Evolutionary conservation across 2,329 filamentous ascomycete species (phyloP), one percentile per base, ranked within the genome.

Genomic region (Mollisia scopiformis): DNA sequence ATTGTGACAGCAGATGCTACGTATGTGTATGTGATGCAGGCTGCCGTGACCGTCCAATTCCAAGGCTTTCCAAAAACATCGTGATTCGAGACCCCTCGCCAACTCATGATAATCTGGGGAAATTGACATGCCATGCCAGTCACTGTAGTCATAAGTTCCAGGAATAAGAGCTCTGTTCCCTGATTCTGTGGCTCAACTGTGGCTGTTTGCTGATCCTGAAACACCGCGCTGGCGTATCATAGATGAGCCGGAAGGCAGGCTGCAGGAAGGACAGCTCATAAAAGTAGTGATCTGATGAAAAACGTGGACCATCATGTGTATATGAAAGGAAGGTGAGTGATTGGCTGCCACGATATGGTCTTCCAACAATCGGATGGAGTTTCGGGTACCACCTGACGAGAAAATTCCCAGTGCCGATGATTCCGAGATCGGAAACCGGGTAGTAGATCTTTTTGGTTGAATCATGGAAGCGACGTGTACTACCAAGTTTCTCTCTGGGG

Each of bases 141-240:
- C 25, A 47, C 25, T 59, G 53, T 59, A 55, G 49, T 62, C 60
- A 62, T 61, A 33, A 23, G 28, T 16, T 30, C 49, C n/a, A 35
- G 47, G 37, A 19, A 35, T 25, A 28, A 14, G 6, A 6, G 30
- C 52, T 30, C 46, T 47, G 28, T 62, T 63, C 58, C 63, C 59
- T 65, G 61, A 59, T 59, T 58, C 35, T 65, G 63, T 65, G 61
- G 63, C 63, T 55, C 46, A 61, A 43, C 39, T 62, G 62, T 65
- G 62, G 60, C 62, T 62, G 27, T 41, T 28, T 31, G 11, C 25
- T 54, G 14, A 25, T 51, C 46, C 27, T 65, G 60, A 65, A 65
- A 63, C 52, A 52, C 21, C 2, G 16, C 6, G 11, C 31, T 25
- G 16, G 35, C 58, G 46, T 65, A 63, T 65, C 31, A 61, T 41